Evolutionary conservation across 768 basidiomycete species (phyloP), one percentile per base, ranked within the genome.

Genomic region (Galerina sulciceps): DNA sequence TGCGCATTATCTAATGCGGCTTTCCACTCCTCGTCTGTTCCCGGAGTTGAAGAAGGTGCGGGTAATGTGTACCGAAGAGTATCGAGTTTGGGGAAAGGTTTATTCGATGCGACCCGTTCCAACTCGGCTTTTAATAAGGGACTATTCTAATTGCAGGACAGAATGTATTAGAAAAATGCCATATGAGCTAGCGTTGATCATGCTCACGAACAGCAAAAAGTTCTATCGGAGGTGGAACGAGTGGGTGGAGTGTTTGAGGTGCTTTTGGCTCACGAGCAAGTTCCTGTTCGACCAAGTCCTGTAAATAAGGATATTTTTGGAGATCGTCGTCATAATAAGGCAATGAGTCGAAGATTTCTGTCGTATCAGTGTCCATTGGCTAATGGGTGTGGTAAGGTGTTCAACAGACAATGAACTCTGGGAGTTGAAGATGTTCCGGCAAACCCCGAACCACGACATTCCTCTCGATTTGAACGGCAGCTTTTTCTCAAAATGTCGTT

Each of bases 291-390:
- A 94, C 93, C 69, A 87, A 89, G 69, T 87, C 83, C 70, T 83
- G 86, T 38, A 94, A 77, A 38, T 81, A 67, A 1, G 93, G 91
- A 59, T 82, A 85, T 55, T 83, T 83, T 59, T 94, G 90, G 51
- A 96, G 81, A 71, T 97, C 94, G 70, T 94, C 92, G 77, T 98
- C 95, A 68, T 93, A 94, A 76, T 97, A 98, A 15, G 95, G 95
- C 62, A 97, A 80, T 22, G 94, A 91, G 73, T 97, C 94, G 65
- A 94, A 85, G 37, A 89, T 78, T 57, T 79, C 78, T 46, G 64
- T 22, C 13, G 63, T 18, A 44, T 62, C 36, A 49, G 55, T 45
- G 62, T 61, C 58, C 55, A 65, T 62, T 62, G 20, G 59, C 45
- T 66, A 68, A 67, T 54, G 38, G 37, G 45, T 53, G 20, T 42